Base-by-base conservation (phyloP, 257 asterid genomes). In the Knoxia roxburghii region DNA sequence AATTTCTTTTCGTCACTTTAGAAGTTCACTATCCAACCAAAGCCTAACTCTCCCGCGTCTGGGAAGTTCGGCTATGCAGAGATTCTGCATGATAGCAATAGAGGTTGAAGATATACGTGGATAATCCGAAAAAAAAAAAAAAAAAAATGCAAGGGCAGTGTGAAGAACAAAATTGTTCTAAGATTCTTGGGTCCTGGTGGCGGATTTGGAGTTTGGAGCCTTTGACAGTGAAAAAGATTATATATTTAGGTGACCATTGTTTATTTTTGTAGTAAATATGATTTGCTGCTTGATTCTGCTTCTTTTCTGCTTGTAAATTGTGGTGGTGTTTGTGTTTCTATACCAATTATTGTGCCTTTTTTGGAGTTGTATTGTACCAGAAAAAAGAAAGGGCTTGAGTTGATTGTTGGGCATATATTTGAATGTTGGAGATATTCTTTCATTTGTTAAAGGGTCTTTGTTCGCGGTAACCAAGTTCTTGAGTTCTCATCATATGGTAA, bases 271-370 rank as follows among this genome's bases (percentile, higher is more conserved):
- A 45, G 76, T 68, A 50, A 71, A 53, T 64, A 68, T 41, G 60
- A 6, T 60, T 43, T 54, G 57, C 51, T 65, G 30, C 27, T 71
- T 69, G 68, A 48, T 59, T 58, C 26, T 37, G 63, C 37, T 29
- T 30, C 37, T 29, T 30, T 50, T 61, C 58, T 20, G 26, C 57
- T 55, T 72, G 76, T 72, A 72, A 72, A 72, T 72, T 71, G 64
- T 39, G 52, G 3, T 32, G 57, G 26, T 61, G 12, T 70, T 64
- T 61, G 53, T 60, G 65, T 24, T 43, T 55, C 55, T 1, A 27
- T n/a, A 23, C 52, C 72, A 41, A 49, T 40, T 40, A 24, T 50
- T 60, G 58, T 64, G 69, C 30, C 41, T 45, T 61, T 39, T n/a
- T 20, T 27, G 37, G 15, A 37, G 13, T 35, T 48, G 66, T 40